Conservation (phyloP, 164 flowering plant genomes). For the Paratinospora sagittata region DNA sequence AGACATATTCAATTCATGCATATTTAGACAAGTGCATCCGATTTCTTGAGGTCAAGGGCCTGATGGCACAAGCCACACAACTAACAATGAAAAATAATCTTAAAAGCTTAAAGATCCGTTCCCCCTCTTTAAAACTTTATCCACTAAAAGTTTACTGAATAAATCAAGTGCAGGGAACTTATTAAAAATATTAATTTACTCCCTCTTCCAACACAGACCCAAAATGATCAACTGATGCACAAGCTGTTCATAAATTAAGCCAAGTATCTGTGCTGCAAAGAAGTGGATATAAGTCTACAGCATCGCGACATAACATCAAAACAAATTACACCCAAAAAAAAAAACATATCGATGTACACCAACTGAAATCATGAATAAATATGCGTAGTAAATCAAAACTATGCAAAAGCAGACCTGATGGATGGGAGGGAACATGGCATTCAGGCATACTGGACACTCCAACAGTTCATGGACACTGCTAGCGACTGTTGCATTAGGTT, state of each 20-base stretch:
- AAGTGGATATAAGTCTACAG: not conserved
- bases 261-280: not conserved
- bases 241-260: not conserved
- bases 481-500: conserved; percentile 51
- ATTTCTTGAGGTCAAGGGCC: no score
- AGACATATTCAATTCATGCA: no score
- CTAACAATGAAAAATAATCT: no score
- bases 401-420: conserved; percentile 60
- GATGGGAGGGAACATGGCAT: conserved; percentile 96
- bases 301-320: not conserved
- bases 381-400: not conserved
- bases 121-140: no score
- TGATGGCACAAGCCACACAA: no score
- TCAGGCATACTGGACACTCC: conserved; percentile 94
- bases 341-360: not conserved
- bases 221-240: not conserved
- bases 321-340: not conserved
- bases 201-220: not conserved
- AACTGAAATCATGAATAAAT: not conserved
- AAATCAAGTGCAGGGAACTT: no score
- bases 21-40: no score
- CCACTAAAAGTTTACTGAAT: no score
- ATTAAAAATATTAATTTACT: no score
- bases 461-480: conserved; percentile 77
- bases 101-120: no score